Base-by-base conservation (phyloP, 805 yeast species). In the Saccharomyces eubayanus region DNA sequence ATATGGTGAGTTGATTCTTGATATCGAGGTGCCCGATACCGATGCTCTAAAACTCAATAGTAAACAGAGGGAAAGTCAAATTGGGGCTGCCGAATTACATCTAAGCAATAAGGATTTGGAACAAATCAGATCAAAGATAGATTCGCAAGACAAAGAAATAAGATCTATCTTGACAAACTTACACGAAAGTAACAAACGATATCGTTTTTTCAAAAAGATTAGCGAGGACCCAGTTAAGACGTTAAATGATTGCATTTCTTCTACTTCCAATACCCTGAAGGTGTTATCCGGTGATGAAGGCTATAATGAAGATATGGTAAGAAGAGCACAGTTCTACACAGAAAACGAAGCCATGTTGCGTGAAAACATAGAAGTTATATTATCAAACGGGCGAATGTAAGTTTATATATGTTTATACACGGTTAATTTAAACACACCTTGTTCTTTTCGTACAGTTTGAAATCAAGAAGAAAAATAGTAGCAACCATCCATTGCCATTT, bases 201-300 rank as follows among this genome's bases (percentile, higher is more conserved):
- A 87, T 56, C 85, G 82, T 54, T 94, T 94, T 70, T 92, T 87
- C 71, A 72, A 81, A 31, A 83, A 83, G 57, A 74, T 94, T 55
- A 76, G 87, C 45, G 77, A 84, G 48, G 83, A 91, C 63, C 98
- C 99, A 0, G 85, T 83, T 3, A 77, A 77, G 27, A 88, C 89
- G 62, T 72, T 94, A 60, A 76, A 84, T 53, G 77, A 81, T 51
- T 87, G 96, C 80, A 75, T 84, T 57, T 85, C 83, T 47, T 84
- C 89, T 47, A 96, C 94, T 68, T 77, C 89, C 14, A 88, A 89
- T 55, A 87, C 92, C 49, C 77, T 94, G 64, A 90, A 87, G 71
- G 87, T 92, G 12, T 76, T 94, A 58, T 80, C 89, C 55, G 90
- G 96, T 59, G 98, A 94, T 62, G 94, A 87, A 62, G 92, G 91